Evolutionary conservation across 2,329 filamentous ascomycete species (phyloP), one percentile per base, ranked within the genome.

Genomic region (Ascochyta clinopodiicola): DNA sequence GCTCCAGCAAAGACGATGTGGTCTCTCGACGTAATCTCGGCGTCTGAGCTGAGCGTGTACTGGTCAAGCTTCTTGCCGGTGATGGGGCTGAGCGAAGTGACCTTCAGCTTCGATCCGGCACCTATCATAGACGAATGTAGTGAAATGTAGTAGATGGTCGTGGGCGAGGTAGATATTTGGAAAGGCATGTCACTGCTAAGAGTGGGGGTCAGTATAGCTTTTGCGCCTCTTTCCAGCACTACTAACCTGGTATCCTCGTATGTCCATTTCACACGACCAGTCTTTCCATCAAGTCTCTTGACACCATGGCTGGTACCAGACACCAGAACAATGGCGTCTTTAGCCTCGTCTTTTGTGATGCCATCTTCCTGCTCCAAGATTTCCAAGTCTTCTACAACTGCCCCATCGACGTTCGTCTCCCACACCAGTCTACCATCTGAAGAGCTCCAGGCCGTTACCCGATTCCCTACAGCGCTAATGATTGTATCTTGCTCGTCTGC

Each of bases 401-500:
- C 76, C 39, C 75, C 88, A 6, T 75, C 71, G 53, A 91, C 86
- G 43, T 81, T 79, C 37, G 82, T 82, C 54, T 86, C 85, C 92
- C 95, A 99, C 34, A 86, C 81, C 61, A 90, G 84, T 67, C 89
- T 87, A 25, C 95, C 95, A 66, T 88, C 90, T 44, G 89, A 81
- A 32, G 92, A 91, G 77, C 91, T 89, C 93, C 93, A 98, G 13
- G 89, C 85, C 49, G 89, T 85, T 25, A 97, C 86, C 44, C 84
- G 83, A 59, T 81, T 81, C 15, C 88, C 91, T 34, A 87, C 78
- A 1, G 89, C 92, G 63, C 89, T 89, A 34, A 92, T 84, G 17
- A 98, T 79, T 72, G 88, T 89, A 64, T 89, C 87, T 72, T 94
- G 89, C 56, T 88, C 89, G 62, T 92, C 87, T n/a, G 87, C 86